These are phyloP conservation scores for Murraya koenigii DNA, from an alignment of 345 rosid genomes.

Conservation along the genomic window DNA sequence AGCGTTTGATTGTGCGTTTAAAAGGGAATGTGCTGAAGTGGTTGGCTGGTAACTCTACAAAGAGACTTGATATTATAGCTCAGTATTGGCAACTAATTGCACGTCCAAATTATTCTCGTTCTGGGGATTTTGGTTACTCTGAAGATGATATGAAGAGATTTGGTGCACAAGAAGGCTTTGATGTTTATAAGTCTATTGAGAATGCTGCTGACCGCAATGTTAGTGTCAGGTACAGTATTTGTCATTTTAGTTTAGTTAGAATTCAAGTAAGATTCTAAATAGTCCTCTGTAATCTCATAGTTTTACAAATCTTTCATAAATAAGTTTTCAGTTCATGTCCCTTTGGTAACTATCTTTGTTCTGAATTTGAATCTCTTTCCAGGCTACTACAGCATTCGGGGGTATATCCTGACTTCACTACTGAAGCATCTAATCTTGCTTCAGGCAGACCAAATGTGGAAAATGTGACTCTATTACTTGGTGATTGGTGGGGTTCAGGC, in stretches of 20 bases:
- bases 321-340: too few species aligned
- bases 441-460: constrained; percentile 69
- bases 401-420: constrained; percentile 62
- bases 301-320: too few species aligned
- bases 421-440: constrained; percentile 70
- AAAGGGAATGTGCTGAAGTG: constrained; percentile 74
- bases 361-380: constrained; percentile 14
- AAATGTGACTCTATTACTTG: constrained; percentile 54
- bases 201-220: constrained; percentile 70
- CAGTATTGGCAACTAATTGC: constrained; percentile 84
- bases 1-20: neutral
- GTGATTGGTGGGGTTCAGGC: constrained; percentile 86
- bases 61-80: constrained; percentile 66
- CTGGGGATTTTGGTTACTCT: constrained; percentile 83
- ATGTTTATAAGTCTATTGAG: constrained; percentile 58
- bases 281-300: too few species aligned
- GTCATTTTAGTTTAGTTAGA: neutral
- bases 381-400: constrained; percentile 80
- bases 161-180: constrained; percentile 55
- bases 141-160: constrained; percentile 44
- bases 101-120: constrained; percentile 57
- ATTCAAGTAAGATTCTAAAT: too few species aligned
- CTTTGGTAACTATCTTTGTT: too few species aligned
- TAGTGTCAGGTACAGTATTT: constrained; percentile 45
- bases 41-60: constrained; percentile 72